A percentile compares a stretch with the other conserved stretches of the same genome.
phyloP scores from a whole-genome alignment of 495 filamentous ascomycete genomes.

The Aspergillus incahuasiensis region DNA sequence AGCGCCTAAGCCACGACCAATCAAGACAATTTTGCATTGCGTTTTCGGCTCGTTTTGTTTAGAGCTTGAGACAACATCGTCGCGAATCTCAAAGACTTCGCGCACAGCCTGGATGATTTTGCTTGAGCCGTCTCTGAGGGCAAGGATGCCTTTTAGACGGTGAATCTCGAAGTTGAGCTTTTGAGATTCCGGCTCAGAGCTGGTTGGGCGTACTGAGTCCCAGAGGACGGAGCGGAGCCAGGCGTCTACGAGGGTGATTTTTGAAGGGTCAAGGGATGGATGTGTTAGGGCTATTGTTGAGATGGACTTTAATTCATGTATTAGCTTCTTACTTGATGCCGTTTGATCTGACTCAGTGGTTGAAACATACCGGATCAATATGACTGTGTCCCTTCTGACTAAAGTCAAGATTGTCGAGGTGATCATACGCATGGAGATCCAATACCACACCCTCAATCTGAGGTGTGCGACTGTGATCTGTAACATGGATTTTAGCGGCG shows the following conservation, averaged over 20 bases:
- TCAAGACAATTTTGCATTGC: conserved; percentile 72
- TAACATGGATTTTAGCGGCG: conserved; percentile 78
- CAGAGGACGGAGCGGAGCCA: conserved; percentile 86
- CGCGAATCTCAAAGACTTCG: conserved; percentile 88
- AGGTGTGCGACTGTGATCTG: conserved; percentile 72
- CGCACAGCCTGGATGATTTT: conserved; percentile 88
- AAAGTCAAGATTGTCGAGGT: conserved; percentile 63
- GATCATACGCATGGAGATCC: conserved; percentile 90
- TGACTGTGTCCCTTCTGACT: conserved; percentile 67
- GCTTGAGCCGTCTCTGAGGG: conserved; percentile 53
- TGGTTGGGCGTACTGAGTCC: conserved; percentile 58
- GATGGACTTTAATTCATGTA: conserved; percentile 58
- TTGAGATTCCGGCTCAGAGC: conserved; percentile 8
- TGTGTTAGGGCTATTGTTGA: conserved; percentile 72
- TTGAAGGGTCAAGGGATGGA: conserved; percentile 47
- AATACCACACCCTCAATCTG: conserved; percentile 78
- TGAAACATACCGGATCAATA: conserved; percentile 69
- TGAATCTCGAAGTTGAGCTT: conserved; percentile 65
- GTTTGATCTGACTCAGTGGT: too few species aligned
- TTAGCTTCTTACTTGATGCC: too few species aligned
- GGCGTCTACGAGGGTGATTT: conserved; percentile 60
- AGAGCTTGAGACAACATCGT: conserved; percentile 31
- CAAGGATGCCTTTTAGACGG: conserved; percentile 74
- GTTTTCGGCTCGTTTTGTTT: conserved; percentile 14
- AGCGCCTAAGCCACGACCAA: conserved; percentile 60